These are phyloP conservation scores for Monosporascus sp. DNA, from an alignment of 2,329 filamentous ascomycete species.

Conservation along the genomic window DNA sequence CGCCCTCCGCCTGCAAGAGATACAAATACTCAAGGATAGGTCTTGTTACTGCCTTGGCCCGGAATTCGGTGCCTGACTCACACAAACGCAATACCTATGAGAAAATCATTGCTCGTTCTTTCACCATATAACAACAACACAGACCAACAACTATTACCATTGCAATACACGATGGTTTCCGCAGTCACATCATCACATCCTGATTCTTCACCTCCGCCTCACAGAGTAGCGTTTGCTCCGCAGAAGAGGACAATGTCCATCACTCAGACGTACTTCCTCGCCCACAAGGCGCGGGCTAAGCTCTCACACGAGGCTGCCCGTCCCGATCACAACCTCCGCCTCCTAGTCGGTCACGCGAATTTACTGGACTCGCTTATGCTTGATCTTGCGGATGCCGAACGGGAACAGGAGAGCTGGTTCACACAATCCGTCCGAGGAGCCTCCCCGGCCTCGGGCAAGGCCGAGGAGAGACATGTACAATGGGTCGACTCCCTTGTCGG, in stretches of 20 bases:
- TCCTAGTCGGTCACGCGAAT: constrained; percentile 97
- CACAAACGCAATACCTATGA: constrained; percentile 18
- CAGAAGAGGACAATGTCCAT: constrained; percentile 88
- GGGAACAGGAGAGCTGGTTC: constrained; percentile 96
- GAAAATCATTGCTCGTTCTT: constrained; percentile 18
- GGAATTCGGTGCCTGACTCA: constrained; percentile 32
- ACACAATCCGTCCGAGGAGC: constrained; percentile 86
- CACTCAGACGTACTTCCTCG: constrained; percentile 97
- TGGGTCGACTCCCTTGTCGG: constrained; percentile 79
- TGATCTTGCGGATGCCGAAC: constrained; percentile 83
- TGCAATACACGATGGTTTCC: constrained; percentile 30
- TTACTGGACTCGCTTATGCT: constrained; percentile 95
- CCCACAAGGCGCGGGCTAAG: constrained; percentile 94
- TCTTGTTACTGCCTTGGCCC: constrained; percentile 24
- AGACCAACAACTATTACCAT: constrained; percentile 9
- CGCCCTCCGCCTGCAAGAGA: constrained; percentile 17
- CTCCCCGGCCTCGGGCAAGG: constrained; percentile 50
- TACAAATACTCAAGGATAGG: constrained; percentile 26
- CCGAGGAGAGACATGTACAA: constrained; percentile 70
- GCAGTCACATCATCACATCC: constrained; percentile 20
- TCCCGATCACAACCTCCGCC: constrained; percentile 87
- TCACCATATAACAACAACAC: constrained; percentile 25
- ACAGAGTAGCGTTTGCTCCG: constrained; percentile 34
- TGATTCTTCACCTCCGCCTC: constrained; percentile 20
- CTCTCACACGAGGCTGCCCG: constrained; percentile 86